A percentile compares a stretch with the other conserved stretches of the same genome.
These are phyloP conservation scores for Poterioochromonas sp. DNA, from an alignment of 352 stramenopile species.

Conservation along the genomic window DNA sequence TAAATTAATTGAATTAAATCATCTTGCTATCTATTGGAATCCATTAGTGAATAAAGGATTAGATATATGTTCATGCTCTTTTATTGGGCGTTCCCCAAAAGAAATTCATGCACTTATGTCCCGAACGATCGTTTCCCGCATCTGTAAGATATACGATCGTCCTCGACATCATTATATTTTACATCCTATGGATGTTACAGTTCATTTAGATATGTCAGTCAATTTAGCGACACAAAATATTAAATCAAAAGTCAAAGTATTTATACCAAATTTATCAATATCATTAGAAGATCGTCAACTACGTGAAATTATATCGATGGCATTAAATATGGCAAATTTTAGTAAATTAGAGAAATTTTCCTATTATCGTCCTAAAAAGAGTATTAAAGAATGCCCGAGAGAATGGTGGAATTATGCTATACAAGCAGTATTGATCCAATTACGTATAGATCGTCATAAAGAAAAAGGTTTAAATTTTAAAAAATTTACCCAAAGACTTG, in stretches of 20 bases:
- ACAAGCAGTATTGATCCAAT: neutral
- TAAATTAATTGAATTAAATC: slow-evolving; percentile 22
- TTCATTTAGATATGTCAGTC: slow-evolving; percentile 11
- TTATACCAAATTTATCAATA: slow-evolving; percentile 18
- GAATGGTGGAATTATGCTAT: slow-evolving; percentile 15
- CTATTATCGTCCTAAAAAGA: neutral
- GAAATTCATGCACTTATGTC: slow-evolving; percentile 25
- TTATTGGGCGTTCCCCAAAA: slow-evolving; percentile 4
- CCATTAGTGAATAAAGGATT: neutral
- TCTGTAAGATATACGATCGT: neutral
- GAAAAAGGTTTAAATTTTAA: slow-evolving; percentile 15
- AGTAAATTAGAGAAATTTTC: slow-evolving; percentile 5
- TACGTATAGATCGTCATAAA: neutral
- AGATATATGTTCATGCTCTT: slow-evolving; percentile 22
- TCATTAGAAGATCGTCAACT: slow-evolving; percentile 23
- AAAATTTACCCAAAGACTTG: neutral
- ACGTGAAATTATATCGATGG: slow-evolving; percentile 28
- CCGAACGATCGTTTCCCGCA: neutral
- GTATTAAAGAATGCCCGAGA: neutral
- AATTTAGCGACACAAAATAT: neutral
- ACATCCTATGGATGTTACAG: slow-evolving; percentile 9
- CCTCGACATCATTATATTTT: slow-evolving; percentile 30
- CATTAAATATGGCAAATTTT: slow-evolving; percentile 29
- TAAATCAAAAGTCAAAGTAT: neutral
- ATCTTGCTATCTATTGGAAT: slow-evolving; percentile 27